Evolutionary conservation across 73 alveolate genomes (phyloP).

Genomic region (Tetrahymena malaccensis): DNA sequence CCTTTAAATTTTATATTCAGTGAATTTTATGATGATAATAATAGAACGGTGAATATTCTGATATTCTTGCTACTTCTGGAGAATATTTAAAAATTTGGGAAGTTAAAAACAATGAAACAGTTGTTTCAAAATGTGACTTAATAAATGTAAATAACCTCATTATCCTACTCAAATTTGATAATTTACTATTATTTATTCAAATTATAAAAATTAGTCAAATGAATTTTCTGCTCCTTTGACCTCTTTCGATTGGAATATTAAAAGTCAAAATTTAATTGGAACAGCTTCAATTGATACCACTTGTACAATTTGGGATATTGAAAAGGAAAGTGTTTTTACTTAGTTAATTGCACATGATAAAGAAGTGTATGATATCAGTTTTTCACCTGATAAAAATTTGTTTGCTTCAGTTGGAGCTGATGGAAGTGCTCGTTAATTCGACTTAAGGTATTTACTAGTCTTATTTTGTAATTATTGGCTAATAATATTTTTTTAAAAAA

Average conservation of each 20-base stretch:
- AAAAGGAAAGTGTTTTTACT: conserved; percentile 81
- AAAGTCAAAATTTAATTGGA: conserved; percentile 83
- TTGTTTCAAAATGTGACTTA: conserved; percentile 42
- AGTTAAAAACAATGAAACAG: conserved; percentile 42
- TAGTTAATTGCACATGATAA: conserved; percentile 99
- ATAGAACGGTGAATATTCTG: conserved; percentile 43
- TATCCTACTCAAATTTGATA: background rate
- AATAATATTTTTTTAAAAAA: background rate
- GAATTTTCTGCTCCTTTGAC: conserved; percentile 90
- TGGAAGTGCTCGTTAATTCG: conserved; percentile 96
- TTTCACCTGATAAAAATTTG: conserved; percentile 75
- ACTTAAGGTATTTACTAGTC: conserved; percentile 47
- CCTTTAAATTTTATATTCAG: no score
- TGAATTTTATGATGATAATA: background rate
- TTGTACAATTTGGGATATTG: conserved; percentile 98
- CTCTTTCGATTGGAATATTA: conserved; percentile 96
- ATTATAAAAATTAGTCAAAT: background rate
- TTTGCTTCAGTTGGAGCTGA: conserved; percentile 99
- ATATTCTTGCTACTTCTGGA: conserved; percentile 66
- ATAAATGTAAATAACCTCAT: conserved; percentile 9
- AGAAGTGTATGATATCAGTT: conserved; percentile 97
- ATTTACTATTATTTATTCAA: background rate
- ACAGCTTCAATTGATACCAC: conserved; percentile 97
- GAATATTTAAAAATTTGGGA: conserved; percentile 70
- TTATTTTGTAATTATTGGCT: background rate